phyloP scores from a whole-genome alignment of 768 basidiomycete genomes.

The Mycena rosella region DNA sequence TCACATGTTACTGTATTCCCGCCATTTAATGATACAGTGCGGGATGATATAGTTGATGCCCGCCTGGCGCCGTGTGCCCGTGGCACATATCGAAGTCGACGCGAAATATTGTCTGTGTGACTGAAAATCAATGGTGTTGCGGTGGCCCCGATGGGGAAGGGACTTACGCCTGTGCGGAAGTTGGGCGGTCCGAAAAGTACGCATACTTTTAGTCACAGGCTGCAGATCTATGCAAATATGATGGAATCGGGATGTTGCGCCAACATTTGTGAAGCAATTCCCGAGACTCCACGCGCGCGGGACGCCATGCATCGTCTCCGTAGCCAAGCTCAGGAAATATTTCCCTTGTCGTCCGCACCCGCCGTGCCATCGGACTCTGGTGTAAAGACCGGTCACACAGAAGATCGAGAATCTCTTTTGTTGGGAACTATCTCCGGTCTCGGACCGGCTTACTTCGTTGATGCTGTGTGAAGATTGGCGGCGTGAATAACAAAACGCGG shows the following conservation, averaged over 20 bases:
- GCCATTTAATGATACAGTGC: too few species aligned
- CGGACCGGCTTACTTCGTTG: neutral
- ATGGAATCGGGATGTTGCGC: too few species aligned
- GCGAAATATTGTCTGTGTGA: too few species aligned
- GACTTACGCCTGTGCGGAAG: too few species aligned
- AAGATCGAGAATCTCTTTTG: conserved; percentile 15
- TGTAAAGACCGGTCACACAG: conserved; percentile 22
- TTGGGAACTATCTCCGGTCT: neutral
- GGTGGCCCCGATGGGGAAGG: neutral
- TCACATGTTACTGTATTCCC: too few species aligned
- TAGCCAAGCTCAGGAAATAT: neutral
- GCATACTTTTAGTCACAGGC: too few species aligned
- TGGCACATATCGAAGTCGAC: too few species aligned
- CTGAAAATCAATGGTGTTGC: neutral
- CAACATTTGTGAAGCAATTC: too few species aligned
- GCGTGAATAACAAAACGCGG: too few species aligned
- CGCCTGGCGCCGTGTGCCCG: too few species aligned
- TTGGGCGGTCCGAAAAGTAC: neutral
- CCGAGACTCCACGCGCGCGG: neutral
- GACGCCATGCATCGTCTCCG: neutral
- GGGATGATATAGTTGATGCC: too few species aligned
- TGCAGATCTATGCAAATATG: too few species aligned
- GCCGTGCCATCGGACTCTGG: conserved; percentile 5
- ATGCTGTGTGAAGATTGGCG: conserved; percentile 7
- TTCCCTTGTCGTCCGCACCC: neutral